Base-by-base conservation (phyloP, 2,329 filamentous ascomycete genomes). In the Hymenoscyphus occultus region DNA sequence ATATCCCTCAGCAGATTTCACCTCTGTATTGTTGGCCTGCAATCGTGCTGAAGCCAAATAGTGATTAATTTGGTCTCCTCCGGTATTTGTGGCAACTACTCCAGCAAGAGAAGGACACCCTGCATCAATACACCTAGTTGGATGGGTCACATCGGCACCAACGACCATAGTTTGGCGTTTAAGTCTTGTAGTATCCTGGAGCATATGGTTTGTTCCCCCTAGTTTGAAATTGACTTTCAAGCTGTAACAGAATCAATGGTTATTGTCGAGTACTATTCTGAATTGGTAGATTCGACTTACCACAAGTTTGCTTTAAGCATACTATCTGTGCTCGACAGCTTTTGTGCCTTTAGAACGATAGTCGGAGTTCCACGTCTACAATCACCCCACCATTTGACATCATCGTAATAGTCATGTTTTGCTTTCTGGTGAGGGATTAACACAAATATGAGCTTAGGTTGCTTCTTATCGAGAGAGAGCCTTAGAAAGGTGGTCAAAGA, bases 81-180 rank as follows among this genome's bases (percentile, higher is more conserved):
- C 75, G 39, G 88, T 94, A 0, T 28, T 28, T 3, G 28, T 28
- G 28, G 91, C 86, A 9, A 96, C 92, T 61, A 97, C 83, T 0
- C 87, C 90, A 1, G 91, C 91, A 54, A 96, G 82, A 72, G 90
- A 93, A 1, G 91, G 91, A 0, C 89, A 85, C 0, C 75, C 76
- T 1, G 78, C 74, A 0, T 79, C 73, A 3, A 9, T 6, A 28
- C 28, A 28, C 28, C 83, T 84, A 85, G 83, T 28, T 0, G 92
- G 92, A 70, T 96, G 93, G 0, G 91, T 94, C 0, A 96, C 92
- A 73, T 96, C 93, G 69, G 93, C 89, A 0, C 93, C 92, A 7
- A 94, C 85, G 0, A 96, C 77, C 87, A 97, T 96, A 0, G 91
- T 95, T 66, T 86, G 86, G 2, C 83, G 83, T 39, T 87, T 81